Base-by-base conservation (phyloP, 2,329 filamentous ascomycete genomes). In the Xylaria sp. region DNA sequence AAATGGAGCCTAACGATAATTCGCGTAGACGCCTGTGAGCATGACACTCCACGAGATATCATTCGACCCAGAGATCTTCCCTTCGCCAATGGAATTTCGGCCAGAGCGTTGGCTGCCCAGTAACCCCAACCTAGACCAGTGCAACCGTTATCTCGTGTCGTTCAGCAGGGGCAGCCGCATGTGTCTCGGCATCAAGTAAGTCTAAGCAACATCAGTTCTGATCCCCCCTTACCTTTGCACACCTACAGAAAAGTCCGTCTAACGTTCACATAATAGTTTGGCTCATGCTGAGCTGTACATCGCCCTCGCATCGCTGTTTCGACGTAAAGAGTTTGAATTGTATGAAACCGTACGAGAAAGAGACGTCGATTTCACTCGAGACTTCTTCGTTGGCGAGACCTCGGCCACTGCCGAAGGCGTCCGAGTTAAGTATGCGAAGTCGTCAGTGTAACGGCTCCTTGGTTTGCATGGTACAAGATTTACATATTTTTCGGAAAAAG, bases 161-260 rank as follows among this genome's bases (percentile, higher is more conserved):
- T 72, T 72, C n/a, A 12, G 66, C 8, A 60, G 59, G 23, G 70
- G 70, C 6, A 72, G 52, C 23, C 60, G 70, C 13, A 67, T 68
- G 64, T 72, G 70, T 48, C 8, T 70, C 6, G 70, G 70, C 5
- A 34, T 72, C 3, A 69, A 72, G 69, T 72, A 62, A 70, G 70
- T 65, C 46, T 13, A 6, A 10, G n/a, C 15, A 1, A 18, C 15
- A 30, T 25, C 18, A 15, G 2, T 12, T 20, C 25, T 25, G 18
- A n/a, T n/a, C 30, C 9, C 32, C 30, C 36, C 12, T 18, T 9
- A n/a, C 15, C 5, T 28, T 23, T 34, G 4, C 4, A 36, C 28
- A 18, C n/a, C 30, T 25, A 25, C 3, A 10, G 4, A 39, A 9
- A 10, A 2, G 4, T 7, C 4, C 39, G 30, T 46, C 66, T 69